Conservation (phyloP, 352 stramenopile genomes). For the Plasmopara viticola region DNA sequence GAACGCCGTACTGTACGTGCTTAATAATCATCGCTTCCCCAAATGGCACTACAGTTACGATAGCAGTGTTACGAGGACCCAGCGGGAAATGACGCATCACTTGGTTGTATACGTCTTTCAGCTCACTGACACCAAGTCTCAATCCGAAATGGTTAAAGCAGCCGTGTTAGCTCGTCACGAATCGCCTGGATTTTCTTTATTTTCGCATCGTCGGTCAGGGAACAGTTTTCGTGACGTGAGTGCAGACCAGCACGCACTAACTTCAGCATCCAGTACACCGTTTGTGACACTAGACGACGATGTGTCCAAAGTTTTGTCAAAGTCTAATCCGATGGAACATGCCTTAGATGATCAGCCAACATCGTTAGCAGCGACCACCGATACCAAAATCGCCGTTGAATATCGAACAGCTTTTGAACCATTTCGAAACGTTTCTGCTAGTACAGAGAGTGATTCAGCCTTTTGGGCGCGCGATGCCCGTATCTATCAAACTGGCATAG, state of each 20-base stretch:
- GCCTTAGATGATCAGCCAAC: background rate
- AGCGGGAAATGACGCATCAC: slow-evolving; percentile 43
- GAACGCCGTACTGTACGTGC: slow-evolving; percentile 33
- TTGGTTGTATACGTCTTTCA: slow-evolving; percentile 37
- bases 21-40: slow-evolving; percentile 48
- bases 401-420: background rate
- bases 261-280: background rate
- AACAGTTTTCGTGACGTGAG: slow-evolving; percentile 7
- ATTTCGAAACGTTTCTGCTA: background rate
- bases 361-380: background rate
- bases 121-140: slow-evolving; percentile 5
- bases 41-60: slow-evolving; percentile 53
- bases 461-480: slow-evolving; percentile 3
- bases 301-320: background rate
- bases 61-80: slow-evolving; percentile 35
- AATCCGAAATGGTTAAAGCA: slow-evolving; percentile 7
- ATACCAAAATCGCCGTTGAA: background rate
- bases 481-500: slow-evolving; percentile 1
- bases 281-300: slow-evolving; percentile 7
- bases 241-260: slow-evolving; percentile 6
- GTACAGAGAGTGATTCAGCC: background rate
- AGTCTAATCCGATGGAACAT: slow-evolving; percentile 5
- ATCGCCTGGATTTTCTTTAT: slow-evolving; percentile 27
- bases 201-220: slow-evolving; percentile 31
- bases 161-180: slow-evolving; percentile 29